A percentile compares a stretch with the other conserved stretches of the same genome.
Evolutionary conservation across 2,329 filamentous ascomycete species (phyloP).

Genomic region (Ophiocordyceps polyrhachis-furcata): DNA sequence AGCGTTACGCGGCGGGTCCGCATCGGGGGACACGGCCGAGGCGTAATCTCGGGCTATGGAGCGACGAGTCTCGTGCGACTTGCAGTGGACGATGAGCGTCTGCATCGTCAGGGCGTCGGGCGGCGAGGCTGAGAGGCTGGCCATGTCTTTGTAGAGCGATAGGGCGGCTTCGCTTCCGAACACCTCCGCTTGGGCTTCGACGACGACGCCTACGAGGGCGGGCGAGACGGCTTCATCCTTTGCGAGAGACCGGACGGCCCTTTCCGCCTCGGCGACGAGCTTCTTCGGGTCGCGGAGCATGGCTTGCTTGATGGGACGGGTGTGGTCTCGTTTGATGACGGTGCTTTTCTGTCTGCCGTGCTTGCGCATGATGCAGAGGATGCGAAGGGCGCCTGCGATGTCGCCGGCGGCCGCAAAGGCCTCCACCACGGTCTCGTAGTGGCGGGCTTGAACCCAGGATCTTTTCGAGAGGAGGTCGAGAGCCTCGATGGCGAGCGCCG

Average conservation of each 20-base stretch:
- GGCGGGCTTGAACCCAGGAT: slow-evolving; percentile 32
- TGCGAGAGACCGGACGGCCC: slow-evolving; percentile 33
- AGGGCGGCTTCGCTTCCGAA: slow-evolving; percentile 14
- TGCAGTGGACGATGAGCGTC: slow-evolving; percentile 13
- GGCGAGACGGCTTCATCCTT: slow-evolving; percentile 11
- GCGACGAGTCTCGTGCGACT: slow-evolving; percentile 7
- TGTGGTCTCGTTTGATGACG: slow-evolving; percentile 38
- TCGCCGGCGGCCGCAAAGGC: slow-evolving; percentile 45
- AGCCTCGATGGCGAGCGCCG: slow-evolving; percentile 49
- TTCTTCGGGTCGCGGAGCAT: slow-evolving; percentile 25
- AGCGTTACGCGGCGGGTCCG: slow-evolving; percentile 3
- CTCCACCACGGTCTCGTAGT: slow-evolving; percentile 66
- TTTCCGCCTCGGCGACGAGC: slow-evolving; percentile 32
- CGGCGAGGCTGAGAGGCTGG: slow-evolving; percentile 10
- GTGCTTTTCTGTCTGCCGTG: slow-evolving; percentile 10
- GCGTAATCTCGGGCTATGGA: slow-evolving; percentile 13
- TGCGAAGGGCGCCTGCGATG: slow-evolving; percentile 44
- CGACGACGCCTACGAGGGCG: slow-evolving; percentile 13
- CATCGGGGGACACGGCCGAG: slow-evolving; percentile 5
- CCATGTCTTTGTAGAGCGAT: slow-evolving; percentile 13
- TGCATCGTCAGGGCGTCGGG: slow-evolving; percentile 11
- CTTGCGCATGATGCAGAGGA: slow-evolving; percentile 55
- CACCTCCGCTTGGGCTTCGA: slow-evolving; percentile 15
- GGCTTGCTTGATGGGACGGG: slow-evolving; percentile 39
- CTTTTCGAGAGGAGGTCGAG: slow-evolving; percentile 28